These are phyloP conservation scores for Sporothrix phasma DNA, from an alignment of 2,329 filamentous ascomycete genomes.

Conservation along the genomic window DNA sequence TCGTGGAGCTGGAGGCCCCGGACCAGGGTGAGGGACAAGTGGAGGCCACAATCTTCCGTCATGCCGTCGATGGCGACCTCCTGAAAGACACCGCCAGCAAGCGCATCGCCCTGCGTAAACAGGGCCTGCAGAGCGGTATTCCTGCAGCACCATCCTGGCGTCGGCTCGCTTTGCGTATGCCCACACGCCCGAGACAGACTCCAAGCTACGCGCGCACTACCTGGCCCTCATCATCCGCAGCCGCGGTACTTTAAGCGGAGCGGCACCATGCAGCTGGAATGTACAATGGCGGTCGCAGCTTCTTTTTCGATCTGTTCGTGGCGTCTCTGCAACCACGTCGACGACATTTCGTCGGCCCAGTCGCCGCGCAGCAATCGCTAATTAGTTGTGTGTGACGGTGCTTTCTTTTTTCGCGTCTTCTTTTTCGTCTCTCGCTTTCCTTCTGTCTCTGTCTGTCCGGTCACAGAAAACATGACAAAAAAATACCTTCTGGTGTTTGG, in stretches of 20 bases:
- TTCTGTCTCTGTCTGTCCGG: neutral
- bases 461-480: constrained; percentile 1
- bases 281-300: constrained; percentile 73
- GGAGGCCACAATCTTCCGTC: constrained; percentile 61
- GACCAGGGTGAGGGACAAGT: constrained; percentile 32
- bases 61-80: constrained; percentile 54
- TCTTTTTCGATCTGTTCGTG: constrained; percentile 90
- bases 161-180: constrained; percentile 86
- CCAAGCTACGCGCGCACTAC: constrained; percentile 84
- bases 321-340: constrained; percentile 87
- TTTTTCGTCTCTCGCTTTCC: neutral
- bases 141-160: constrained; percentile 75
- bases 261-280: constrained; percentile 95
- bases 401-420: neutral
- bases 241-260: constrained; percentile 78
- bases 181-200: constrained; percentile 81
- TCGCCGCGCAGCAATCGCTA: constrained; percentile 30
- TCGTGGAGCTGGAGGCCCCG: constrained; percentile 65
- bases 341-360: constrained; percentile 51
- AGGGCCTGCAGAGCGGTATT: constrained; percentile 76
- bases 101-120: constrained; percentile 74
- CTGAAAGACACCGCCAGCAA: constrained; percentile 86
- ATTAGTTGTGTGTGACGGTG: neutral
- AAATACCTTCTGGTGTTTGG: constrained; percentile 8
- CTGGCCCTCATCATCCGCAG: constrained; percentile 85